Evolutionary conservation across 1,139 yeast species (phyloP).

Genomic region (Nematodospora anomalae): DNA sequence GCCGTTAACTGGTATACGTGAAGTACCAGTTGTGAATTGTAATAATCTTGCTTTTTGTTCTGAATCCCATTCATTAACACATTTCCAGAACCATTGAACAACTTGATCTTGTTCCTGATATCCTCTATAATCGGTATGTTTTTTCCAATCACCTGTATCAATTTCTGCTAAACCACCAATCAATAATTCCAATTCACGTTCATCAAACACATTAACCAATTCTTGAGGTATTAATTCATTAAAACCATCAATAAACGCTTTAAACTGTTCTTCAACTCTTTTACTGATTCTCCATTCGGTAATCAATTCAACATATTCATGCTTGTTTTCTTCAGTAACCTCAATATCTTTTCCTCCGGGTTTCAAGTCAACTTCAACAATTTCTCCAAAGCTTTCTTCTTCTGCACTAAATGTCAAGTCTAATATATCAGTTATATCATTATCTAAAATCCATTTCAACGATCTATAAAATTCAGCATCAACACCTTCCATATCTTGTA

Average conservation of each 20-base stretch:
- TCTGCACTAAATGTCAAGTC: slow-evolving; percentile 93
- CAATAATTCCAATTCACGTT: slow-evolving; percentile 90
- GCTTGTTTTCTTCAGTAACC: slow-evolving; percentile 92
- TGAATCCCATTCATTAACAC: slow-evolving; percentile 90
- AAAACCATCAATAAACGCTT: slow-evolving; percentile 95
- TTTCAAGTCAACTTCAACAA: slow-evolving; percentile 85
- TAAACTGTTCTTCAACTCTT: slow-evolving; percentile 93
- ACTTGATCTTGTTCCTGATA: slow-evolving; percentile 96
- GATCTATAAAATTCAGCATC: slow-evolving; percentile 96
- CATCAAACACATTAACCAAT: slow-evolving; percentile 93
- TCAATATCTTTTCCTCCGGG: slow-evolving; percentile 85
- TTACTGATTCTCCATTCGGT: slow-evolving; percentile 95
- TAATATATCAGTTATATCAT: slow-evolving; percentile 79
- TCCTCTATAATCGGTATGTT: slow-evolving; percentile 97
- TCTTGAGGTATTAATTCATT: slow-evolving; percentile 97
- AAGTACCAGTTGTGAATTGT: slow-evolving; percentile 98
- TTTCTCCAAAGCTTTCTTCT: slow-evolving; percentile 95
- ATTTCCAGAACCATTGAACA: slow-evolving; percentile 97
- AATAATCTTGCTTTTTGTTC: slow-evolving; percentile 94
- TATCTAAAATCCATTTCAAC: slow-evolving; percentile 92
- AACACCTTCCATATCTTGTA: slow-evolving; percentile 98
- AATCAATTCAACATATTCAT: slow-evolving; percentile 90
- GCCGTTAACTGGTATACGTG: slow-evolving; percentile 98
- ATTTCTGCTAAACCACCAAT: slow-evolving; percentile 98
- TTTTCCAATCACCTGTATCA: slow-evolving; percentile 98